These are phyloP conservation scores for Fusarium sacchari DNA, from an alignment of 2,329 filamentous ascomycete genomes.

Conservation along the genomic window DNA sequence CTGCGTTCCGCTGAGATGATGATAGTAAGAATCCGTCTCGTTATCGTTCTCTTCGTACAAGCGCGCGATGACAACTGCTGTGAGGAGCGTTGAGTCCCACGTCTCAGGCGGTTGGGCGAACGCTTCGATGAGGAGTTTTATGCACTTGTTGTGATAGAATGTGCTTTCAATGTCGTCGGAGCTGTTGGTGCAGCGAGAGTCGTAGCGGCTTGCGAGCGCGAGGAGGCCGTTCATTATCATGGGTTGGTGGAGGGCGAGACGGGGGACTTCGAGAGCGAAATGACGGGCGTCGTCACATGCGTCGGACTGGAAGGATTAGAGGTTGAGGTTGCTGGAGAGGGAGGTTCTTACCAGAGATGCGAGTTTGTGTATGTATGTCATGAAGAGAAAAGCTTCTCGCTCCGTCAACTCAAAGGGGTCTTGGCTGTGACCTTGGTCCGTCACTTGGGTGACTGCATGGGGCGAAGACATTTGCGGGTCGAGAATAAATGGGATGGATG, in stretches of 20 bases:
- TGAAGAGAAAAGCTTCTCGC: neutral
- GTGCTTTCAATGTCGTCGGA: neutral
- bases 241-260: neutral
- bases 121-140: neutral
- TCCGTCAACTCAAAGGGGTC: neutral
- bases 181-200: neutral
- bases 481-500: neutral
- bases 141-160: conserved; percentile 5
- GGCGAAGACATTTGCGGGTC: rapidly evolving
- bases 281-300: neutral
- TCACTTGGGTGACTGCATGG: rapidly evolving
- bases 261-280: conserved; percentile 3
- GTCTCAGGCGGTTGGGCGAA: neutral
- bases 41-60: conserved; percentile 7
- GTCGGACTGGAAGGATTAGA: neutral
- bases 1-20: neutral
- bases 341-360: neutral
- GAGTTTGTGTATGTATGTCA: conserved; percentile 6
- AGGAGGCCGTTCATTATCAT: conserved; percentile 13
- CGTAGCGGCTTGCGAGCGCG: conserved; percentile 5
- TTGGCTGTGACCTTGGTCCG: rapidly evolving
- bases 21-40: neutral
- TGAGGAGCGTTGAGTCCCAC: neutral
- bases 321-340: rapidly evolving
- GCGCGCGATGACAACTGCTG: neutral